Evolutionary conservation across 2,329 filamentous ascomycete genomes (phyloP).

Genomic region (Verticillium tricorpus): DNA sequence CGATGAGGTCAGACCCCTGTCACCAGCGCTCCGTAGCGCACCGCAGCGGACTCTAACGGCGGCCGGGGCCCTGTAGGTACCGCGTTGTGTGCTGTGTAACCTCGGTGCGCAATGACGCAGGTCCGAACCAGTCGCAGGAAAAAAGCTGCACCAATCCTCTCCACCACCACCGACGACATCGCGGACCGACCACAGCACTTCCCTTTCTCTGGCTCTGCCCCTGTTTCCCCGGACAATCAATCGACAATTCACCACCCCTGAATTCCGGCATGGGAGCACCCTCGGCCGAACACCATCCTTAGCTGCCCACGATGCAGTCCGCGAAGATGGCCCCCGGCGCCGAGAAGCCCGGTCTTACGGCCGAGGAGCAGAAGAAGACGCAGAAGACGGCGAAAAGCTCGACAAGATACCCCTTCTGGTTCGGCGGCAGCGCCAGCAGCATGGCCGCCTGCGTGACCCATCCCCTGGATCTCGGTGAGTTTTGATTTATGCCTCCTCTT

Average conservation of each 20-base stretch:
- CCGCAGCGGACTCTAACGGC: not conserved
- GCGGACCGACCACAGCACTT: not conserved
- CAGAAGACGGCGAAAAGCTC: conserved; percentile 34
- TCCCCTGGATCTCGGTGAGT: conserved; percentile 83
- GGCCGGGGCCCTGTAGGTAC: not conserved
- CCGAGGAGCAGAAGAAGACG: conserved; percentile 10
- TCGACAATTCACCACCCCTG: not conserved
- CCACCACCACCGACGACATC: not conserved
- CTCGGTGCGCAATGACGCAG: conserved; percentile 4
- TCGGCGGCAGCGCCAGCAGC: conserved; percentile 90
- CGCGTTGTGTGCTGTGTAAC: not conserved
- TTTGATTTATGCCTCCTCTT: not conserved
- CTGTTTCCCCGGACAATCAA: not conserved
- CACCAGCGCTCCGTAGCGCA: not conserved
- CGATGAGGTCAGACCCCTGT: not conserved
- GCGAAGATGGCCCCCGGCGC: conserved; percentile 14
- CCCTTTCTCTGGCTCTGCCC: not conserved
- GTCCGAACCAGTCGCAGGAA: not conserved
- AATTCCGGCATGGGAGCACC: conserved; percentile 8
- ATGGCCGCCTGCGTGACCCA: conserved; percentile 90
- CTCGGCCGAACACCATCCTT: not conserved
- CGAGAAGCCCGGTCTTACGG: conserved; percentile 6
- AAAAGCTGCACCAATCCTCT: conserved; percentile 1
- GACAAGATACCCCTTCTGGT: conserved; percentile 80
- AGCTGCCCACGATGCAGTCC: conserved; percentile 19